Conservation (phyloP, 2,329 filamentous ascomycete genomes). For the Paecilomyces dactylethromorphus region DNA sequence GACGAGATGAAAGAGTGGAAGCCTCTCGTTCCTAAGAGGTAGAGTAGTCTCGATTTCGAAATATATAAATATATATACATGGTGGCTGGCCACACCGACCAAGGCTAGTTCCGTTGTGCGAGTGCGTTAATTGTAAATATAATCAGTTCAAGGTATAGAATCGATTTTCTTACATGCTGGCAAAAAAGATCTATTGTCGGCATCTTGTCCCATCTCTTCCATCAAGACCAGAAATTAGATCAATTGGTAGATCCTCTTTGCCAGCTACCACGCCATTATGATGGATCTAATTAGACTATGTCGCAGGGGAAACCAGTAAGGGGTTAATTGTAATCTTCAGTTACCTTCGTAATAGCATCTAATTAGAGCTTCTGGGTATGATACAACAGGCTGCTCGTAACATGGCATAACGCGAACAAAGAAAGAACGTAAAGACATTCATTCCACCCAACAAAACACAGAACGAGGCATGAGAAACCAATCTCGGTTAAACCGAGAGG, state of each 20-base stretch:
- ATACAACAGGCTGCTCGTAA: not conserved
- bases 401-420: not conserved
- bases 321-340: not conserved
- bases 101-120: not conserved
- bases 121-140: not conserved
- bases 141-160: not conserved
- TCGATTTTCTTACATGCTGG: not conserved
- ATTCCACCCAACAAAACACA: not conserved
- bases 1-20: slow-evolving; percentile 22
- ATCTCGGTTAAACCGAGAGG: slow-evolving; percentile 33
- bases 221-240: too few species aligned
- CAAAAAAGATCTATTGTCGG: too few species aligned
- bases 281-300: not conserved
- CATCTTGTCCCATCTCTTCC: too few species aligned
- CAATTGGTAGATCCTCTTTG: too few species aligned
- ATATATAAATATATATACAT: not conserved
- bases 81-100: not conserved
- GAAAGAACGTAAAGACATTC: not conserved
- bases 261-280: too few species aligned
- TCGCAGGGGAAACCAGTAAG: not conserved
- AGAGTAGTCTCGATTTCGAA: not conserved
- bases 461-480: slow-evolving; percentile 34
- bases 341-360: not conserved
- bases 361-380: not conserved
- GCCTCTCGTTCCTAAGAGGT: slow-evolving; percentile 20